Evolutionary conservation across 495 filamentous ascomycete genomes (phyloP), one percentile per base, ranked within the genome.

Genomic region (Aspergillus wentii): DNA sequence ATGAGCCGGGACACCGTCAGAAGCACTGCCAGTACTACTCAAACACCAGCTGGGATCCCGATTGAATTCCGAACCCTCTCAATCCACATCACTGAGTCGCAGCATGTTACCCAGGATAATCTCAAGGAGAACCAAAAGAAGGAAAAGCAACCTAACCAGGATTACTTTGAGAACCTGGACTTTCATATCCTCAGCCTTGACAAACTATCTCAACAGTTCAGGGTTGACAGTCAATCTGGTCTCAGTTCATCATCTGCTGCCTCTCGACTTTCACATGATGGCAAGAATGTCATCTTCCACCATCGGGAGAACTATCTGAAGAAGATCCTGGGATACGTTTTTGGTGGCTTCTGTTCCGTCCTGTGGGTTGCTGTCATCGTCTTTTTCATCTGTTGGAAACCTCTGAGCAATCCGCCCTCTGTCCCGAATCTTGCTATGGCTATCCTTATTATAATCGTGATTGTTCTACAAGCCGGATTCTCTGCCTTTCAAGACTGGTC

Each of bases 271-370:
- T 63, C 67, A 23, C 65, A 76, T 30, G 74, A 80, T 56, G 80
- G 82, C 4, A 68, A 59, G 30, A 88, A 88, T 44, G 63, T 72
- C 5, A 75, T 77, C 17, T 69, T 78, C 10, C 72, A 75, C 0
- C 75, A 78, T 20, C 57, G 73, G 1, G 79, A 80, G 10, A 75
- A 69, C 35, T 70, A 68, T 16, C 41, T 79, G 35, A 62, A 64
- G 28, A 75, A 78, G 44, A 71, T 75, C 16, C 63, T 86, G 5
- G 71, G 71, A 15, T 87, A 88, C 52, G 73, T 86, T 52, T 87
- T 85, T 52, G 78, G 76, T 34, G 85, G 83, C 7, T 87, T 87
- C 43, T 83, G 84, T n/a, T 73, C 79, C 1, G 62, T 88, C 11
- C 71, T 88, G 2, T 72, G 85, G 37, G 57, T 81, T 13, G 82